phyloP scores from a whole-genome alignment of 345 rosid genomes.

The Corchorus capsularis region DNA sequence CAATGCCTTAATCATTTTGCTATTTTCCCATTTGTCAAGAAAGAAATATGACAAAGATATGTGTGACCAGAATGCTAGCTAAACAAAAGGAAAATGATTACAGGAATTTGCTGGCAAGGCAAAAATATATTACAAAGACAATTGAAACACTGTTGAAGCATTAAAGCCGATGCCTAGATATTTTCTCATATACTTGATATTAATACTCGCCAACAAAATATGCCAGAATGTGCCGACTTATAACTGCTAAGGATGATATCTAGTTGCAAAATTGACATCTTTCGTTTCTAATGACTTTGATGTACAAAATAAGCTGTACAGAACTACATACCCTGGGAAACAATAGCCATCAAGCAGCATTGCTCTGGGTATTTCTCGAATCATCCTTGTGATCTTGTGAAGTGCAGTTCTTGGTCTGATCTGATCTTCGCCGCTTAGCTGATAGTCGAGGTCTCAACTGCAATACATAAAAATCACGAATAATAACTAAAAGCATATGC shows the following conservation, averaged over 20 bases:
- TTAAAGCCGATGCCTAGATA: background rate
- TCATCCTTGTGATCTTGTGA: background rate
- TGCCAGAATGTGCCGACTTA: background rate
- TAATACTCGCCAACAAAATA: background rate
- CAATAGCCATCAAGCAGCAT: background rate
- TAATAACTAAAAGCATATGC: background rate
- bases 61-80: background rate
- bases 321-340: background rate
- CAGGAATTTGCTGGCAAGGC: constrained; percentile 4
- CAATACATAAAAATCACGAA: constrained; percentile 23
- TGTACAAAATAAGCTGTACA: constrained; percentile 13
- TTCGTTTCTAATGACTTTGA: background rate
- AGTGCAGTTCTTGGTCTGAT: constrained; percentile 5
- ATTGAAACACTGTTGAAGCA: background rate
- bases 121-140: background rate
- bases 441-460: constrained; percentile 61
- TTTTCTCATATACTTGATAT: background rate
- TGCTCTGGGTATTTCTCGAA: background rate
- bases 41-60: no score
- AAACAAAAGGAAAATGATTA: background rate
- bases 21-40: no score
- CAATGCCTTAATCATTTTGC: background rate
- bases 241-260: background rate
- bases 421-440: constrained; percentile 41
- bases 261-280: constrained; percentile 17